phyloP scores from a whole-genome alignment of 177 flowering plant species.

The Vitis hybrid region DNA sequence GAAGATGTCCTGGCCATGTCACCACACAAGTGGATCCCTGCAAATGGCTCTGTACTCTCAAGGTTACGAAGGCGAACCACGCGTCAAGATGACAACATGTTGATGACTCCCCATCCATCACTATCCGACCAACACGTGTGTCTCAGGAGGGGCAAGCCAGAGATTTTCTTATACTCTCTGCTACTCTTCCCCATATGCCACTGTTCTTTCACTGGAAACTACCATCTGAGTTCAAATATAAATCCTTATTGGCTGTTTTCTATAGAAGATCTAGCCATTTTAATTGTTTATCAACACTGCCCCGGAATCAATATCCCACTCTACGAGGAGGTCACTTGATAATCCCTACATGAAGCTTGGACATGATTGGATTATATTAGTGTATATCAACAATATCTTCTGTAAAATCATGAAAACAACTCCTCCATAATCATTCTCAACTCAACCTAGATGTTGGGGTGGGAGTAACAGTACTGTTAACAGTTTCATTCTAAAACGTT shows the following conservation, averaged over 20 bases:
- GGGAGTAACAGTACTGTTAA: too few species aligned
- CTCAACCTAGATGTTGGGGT: neutral
- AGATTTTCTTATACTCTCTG: neutral
- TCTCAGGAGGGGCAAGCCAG: neutral
- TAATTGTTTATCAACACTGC: too few species aligned
- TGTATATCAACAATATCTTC: neutral
- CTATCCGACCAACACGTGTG: conserved; percentile 26
- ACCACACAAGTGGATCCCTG: too few species aligned
- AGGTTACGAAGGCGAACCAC: neutral
- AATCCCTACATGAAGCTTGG: too few species aligned
- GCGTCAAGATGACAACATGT: conserved; percentile 4
- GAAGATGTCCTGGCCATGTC: conserved; percentile 6
- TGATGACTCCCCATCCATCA: conserved; percentile 15
- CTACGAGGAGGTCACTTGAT: too few species aligned
- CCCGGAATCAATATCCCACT: too few species aligned
- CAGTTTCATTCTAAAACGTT: neutral
- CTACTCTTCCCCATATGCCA: neutral
- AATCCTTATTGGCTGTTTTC: neutral
- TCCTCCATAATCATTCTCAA: neutral
- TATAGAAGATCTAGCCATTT: neutral
- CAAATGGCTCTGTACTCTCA: too few species aligned
- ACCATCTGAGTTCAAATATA: neutral
- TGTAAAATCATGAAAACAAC: neutral
- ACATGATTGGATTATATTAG: too few species aligned
- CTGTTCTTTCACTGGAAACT: neutral